These are phyloP conservation scores for Beauveria australis DNA, from an alignment of 2,329 filamentous ascomycete species.

Conservation along the genomic window DNA sequence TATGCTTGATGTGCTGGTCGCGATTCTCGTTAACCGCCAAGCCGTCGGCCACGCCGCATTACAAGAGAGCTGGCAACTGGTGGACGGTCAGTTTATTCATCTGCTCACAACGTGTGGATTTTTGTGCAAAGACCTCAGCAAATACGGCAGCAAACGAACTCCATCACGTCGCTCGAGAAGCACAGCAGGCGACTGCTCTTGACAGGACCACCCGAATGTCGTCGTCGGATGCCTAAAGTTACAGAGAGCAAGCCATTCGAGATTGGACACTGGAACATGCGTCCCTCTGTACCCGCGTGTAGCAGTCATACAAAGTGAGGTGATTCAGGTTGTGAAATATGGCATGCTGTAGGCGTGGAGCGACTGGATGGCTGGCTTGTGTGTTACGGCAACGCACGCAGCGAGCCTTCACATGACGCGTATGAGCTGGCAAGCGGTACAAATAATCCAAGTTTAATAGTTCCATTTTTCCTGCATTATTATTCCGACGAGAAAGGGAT, in stretches of 20 bases:
- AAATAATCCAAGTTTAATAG: too few relatives aligned
- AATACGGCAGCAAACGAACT: too few relatives aligned
- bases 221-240: too few relatives aligned
- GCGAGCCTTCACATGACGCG: neutral
- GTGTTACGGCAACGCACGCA: neutral
- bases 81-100: neutral
- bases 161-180: too few relatives aligned
- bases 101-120: neutral
- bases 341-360: neutral
- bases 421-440: neutral
- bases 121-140: neutral
- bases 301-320: neutral
- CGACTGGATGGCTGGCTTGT: neutral
- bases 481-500: too few relatives aligned
- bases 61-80: neutral
- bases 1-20: neutral
- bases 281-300: too few relatives aligned
- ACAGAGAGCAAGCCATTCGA: too few relatives aligned
- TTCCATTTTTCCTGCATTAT: too few relatives aligned
- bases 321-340: neutral
- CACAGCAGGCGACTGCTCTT: too few relatives aligned
- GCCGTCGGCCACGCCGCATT: neutral
- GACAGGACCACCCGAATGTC: too few relatives aligned
- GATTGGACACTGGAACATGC: too few relatives aligned
- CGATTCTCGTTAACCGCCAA: neutral